Base-by-base conservation (phyloP, 768 basidiomycete genomes). In the Hericium coralloides region DNA sequence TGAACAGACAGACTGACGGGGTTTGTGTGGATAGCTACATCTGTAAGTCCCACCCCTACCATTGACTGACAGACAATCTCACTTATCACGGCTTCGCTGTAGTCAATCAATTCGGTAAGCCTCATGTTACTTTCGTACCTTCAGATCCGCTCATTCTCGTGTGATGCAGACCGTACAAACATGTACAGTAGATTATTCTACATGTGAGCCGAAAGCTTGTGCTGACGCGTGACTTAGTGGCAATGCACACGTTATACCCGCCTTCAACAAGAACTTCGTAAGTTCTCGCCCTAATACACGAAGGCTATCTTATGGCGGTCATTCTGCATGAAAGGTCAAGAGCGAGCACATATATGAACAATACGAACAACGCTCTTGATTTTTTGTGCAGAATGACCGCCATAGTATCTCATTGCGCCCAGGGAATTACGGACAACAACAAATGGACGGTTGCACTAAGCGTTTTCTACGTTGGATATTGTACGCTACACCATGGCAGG, bases 381-480 rank as follows among this genome's bases (percentile, higher is more conserved):
- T n/a, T n/a, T n/a, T n/a, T n/a, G n/a, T n/a, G n/a, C n/a, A n/a
- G n/a, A n/a, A n/a, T n/a, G n/a, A n/a, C n/a, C n/a, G n/a, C n/a
- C n/a, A n/a, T n/a, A n/a, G n/a, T n/a, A n/a, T n/a, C n/a, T n/a
- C n/a, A n/a, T n/a, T n/a, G n/a, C 14, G 17, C 12, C 6, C 41
- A 81, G 79, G 80, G 74, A 20, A 74, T 82, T 52, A 74, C 75
- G 20, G 67, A 70, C 47, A 83, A 83, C 62, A 71, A 77, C 57
- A 78, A 75, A 65, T 82, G 80, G 80, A 81, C 81, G 0, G 65
- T 82, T 10, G 81, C 74, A 3, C 65, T 82, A 47, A 79, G 79
- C 57, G 79, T 83, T 23, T 82, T 82, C 66, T 82, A 82, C 57
- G 79, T 81, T 23, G 81, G 81, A 47, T 82, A 82, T 60, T 82